Percentiles rank a stretch among this genome's conserved stretches.
phyloP scores from a whole-genome alignment of 805 yeast species.

The Ogataea allantospora region DNA sequence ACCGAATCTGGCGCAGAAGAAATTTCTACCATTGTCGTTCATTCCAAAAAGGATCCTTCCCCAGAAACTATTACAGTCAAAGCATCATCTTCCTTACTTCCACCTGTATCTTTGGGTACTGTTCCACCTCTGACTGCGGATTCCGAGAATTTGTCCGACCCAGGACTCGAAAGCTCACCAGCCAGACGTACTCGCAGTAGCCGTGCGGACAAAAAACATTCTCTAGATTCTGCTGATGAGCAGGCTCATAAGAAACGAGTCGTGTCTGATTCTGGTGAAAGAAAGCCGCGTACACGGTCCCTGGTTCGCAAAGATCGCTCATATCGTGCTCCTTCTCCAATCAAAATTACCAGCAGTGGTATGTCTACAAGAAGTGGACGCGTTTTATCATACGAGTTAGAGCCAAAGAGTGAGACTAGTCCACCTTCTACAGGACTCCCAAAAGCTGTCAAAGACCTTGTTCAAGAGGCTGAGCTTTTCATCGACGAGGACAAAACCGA shows the following conservation, averaged over 20 bases:
- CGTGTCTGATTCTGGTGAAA: slow-evolving; percentile 13
- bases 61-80: background rate
- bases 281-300: slow-evolving; percentile 24
- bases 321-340: slow-evolving; percentile 25
- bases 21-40: background rate
- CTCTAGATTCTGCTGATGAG: background rate
- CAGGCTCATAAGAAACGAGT: slow-evolving; percentile 6
- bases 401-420: slow-evolving; percentile 15
- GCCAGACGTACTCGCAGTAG: slow-evolving; percentile 19
- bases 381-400: slow-evolving; percentile 31
- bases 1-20: background rate
- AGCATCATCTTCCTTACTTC: background rate
- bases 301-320: slow-evolving; percentile 28
- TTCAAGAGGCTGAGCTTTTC: slow-evolving; percentile 31
- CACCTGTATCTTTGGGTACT: slow-evolving; percentile 1
- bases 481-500: slow-evolving; percentile 23
- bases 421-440: slow-evolving; percentile 18
- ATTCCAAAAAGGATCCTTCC: background rate
- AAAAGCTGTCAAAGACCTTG: slow-evolving; percentile 23
- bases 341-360: slow-evolving; percentile 24
- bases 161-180: slow-evolving; percentile 12
- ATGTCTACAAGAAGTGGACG: slow-evolving; percentile 31
- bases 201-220: background rate
- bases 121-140: slow-evolving; percentile 7
- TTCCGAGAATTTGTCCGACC: background rate